Conservation (phyloP, 768 basidiomycete species). For the Mycena kentingensis region DNA sequence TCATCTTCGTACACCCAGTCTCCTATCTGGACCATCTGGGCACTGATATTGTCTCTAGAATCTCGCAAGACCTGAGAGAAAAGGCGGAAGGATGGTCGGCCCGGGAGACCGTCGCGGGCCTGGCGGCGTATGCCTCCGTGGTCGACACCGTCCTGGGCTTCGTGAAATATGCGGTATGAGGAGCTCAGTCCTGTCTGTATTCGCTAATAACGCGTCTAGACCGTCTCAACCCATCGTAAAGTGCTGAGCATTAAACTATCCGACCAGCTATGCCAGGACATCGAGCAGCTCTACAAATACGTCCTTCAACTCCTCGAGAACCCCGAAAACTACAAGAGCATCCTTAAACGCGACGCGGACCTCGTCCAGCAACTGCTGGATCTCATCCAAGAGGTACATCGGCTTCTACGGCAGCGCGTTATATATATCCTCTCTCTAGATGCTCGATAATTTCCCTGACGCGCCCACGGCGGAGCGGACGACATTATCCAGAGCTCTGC, state of each 20-base stretch:
- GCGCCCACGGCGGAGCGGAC: slow-evolving; percentile 4
- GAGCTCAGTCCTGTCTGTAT: neutral
- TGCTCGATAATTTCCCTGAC: slow-evolving; percentile 14
- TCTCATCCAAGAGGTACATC: slow-evolving; percentile 17
- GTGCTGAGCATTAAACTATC: neutral
- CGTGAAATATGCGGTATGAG: neutral
- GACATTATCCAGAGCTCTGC: slow-evolving; percentile 11
- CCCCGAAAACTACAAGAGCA: slow-evolving; percentile 1
- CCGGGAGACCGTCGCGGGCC: neutral
- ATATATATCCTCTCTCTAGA: neutral
- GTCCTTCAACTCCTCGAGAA: slow-evolving; percentile 1
- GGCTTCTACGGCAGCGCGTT: neutral
- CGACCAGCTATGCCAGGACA: slow-evolving; percentile 5
- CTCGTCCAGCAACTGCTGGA: slow-evolving; percentile 14
- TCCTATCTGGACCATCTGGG: neutral
- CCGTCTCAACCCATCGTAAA: neutral
- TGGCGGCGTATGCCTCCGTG: neutral
- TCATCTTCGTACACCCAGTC: neutral
- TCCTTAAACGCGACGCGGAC: slow-evolving; percentile 5
- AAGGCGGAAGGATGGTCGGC: neutral
- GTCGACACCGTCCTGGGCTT: neutral
- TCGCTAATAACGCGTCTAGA: neutral
- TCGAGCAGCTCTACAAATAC: slow-evolving; percentile 1
- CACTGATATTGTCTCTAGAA: neutral
- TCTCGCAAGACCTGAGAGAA: neutral